Evolutionary conservation across 176 grass and related monocot species (phyloP).

Genomic region (Oryza officinalis): DNA sequence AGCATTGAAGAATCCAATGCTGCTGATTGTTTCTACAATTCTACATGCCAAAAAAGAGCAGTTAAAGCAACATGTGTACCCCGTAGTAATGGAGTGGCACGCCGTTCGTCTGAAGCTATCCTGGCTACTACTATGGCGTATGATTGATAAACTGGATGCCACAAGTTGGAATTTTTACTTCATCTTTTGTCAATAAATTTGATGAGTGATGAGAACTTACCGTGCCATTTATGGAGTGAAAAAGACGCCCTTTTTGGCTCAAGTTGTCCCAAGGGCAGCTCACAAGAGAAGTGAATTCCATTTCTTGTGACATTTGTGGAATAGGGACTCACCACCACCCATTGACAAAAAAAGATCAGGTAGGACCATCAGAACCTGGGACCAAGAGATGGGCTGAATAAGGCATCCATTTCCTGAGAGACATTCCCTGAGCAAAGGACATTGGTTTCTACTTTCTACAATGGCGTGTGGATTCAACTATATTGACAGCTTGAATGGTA

Average conservation of each 20-base stretch:
- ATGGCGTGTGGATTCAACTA: neutral
- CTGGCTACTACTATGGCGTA: too few species aligned
- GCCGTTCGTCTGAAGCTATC: neutral
- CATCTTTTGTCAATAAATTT: neutral
- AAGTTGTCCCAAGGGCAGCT: neutral
- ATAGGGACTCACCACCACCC: slow-evolving; percentile 27
- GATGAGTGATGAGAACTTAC: neutral
- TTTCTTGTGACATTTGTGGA: slow-evolving; percentile 27
- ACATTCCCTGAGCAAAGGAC: slow-evolving; percentile 14
- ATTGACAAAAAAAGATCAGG: neutral
- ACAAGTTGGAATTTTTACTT: neutral
- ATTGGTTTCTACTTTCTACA: neutral
- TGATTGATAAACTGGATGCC: neutral
- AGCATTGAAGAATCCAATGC: slow-evolving; percentile 33
- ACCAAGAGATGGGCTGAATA: neutral
- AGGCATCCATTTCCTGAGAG: slow-evolving; percentile 1
- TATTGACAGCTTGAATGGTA: neutral
- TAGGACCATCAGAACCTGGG: slow-evolving; percentile 1
- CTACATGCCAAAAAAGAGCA: neutral
- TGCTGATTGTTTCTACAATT: neutral
- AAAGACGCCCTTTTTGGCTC: neutral
- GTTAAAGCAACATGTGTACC: neutral
- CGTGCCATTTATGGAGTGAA: neutral
- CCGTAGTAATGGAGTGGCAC: neutral
- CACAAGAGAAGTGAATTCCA: neutral